A percentile compares a stretch with the other conserved stretches of the same genome.
Evolutionary conservation across 1,139 yeast genomes (phyloP).

Genomic region (Chernovozyma sophiae-reginae): DNA sequence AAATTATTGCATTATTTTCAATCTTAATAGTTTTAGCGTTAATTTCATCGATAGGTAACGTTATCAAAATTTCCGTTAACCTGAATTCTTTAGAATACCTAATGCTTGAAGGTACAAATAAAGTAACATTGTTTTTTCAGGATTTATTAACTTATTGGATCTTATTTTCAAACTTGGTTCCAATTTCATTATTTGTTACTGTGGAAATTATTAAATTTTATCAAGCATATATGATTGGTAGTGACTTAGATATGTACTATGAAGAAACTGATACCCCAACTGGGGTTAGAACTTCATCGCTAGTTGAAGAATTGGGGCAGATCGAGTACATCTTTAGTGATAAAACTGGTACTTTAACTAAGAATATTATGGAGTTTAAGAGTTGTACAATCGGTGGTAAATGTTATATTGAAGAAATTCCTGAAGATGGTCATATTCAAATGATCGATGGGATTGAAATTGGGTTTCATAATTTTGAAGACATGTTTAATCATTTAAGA

Average conservation of each 20-base stretch:
- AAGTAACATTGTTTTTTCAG: conserved; percentile 69
- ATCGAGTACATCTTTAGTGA: conserved; percentile 94
- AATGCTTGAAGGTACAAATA: conserved; percentile 64
- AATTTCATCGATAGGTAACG: conserved; percentile 85
- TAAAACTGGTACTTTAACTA: conserved; percentile 91
- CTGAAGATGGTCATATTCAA: conserved; percentile 81
- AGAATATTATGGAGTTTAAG: conserved; percentile 95
- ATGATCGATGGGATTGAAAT: conserved; percentile 74
- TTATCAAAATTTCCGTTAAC: conserved; percentile 61
- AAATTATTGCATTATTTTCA: conserved; percentile 81
- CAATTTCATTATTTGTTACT: conserved; percentile 91
- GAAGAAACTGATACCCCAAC: conserved; percentile 90
- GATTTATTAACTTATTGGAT: conserved; percentile 95
- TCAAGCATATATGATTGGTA: conserved; percentile 90
- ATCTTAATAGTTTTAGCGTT: conserved; percentile 72
- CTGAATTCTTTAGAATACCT: conserved; percentile 57
- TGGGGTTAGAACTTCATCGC: conserved; percentile 87
- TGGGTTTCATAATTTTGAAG: conserved; percentile 74
- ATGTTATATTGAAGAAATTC: conserved; percentile 83
- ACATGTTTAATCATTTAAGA: conserved; percentile 49
- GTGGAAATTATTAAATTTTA: conserved; percentile 93
- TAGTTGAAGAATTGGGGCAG: conserved; percentile 96
- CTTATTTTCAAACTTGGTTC: conserved; percentile 89
- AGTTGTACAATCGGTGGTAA: conserved; percentile 92
- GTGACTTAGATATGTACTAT: conserved; percentile 90